Evolutionary conservation across 768 basidiomycete genomes (phyloP), one percentile per base, ranked within the genome.

Genomic region (Phaeotremella skinneri): DNA sequence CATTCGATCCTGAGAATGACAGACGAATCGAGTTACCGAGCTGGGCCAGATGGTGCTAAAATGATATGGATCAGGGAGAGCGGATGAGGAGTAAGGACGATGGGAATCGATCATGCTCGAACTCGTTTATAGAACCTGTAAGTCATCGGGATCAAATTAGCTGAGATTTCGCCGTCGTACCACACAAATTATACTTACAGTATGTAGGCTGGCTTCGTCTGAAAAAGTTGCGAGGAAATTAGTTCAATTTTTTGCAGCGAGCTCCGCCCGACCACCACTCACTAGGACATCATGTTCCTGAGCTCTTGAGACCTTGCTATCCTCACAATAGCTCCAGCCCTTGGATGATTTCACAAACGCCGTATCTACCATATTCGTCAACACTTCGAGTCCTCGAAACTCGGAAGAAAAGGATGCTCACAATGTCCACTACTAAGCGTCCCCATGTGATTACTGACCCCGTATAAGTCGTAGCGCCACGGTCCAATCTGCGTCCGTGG

Each of bases 381-480:
- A 17, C 21, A 23, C 41, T 32, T 27, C 25, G 17, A 26, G 23
- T 7, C 30, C 31, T 4, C n/a, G 23, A 14, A 43, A 11, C 16
- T 31, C 32, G 20, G 13, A 3, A 41, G 52, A 39, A 27, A 17
- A 20, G 26, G 0, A 9, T 4, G 82, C 91, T 78, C 68, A 96
- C 96, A 99, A 78, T 99, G 96, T 0, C 96, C 96, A 72, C 89
- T 90, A 69, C 87, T 91, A 55, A 99, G 79, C 72, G 86, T 94
- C 1, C 96, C 96, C 76, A 86, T 90, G 78, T 99, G 96, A 76
- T 98, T 97, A 58, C 90, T 94, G 41, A 98, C 92, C 9, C 82
- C 93, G 71, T 96, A 98, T 63, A 98, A 79, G 69, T 99, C 94
- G 74, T 98, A 99, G 64, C 80, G 83, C 75, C 90, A 97, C 1